These are phyloP conservation scores for Pseudocercospora crystallina DNA, from an alignment of 2,329 filamentous ascomycete genomes.

Conservation along the genomic window DNA sequence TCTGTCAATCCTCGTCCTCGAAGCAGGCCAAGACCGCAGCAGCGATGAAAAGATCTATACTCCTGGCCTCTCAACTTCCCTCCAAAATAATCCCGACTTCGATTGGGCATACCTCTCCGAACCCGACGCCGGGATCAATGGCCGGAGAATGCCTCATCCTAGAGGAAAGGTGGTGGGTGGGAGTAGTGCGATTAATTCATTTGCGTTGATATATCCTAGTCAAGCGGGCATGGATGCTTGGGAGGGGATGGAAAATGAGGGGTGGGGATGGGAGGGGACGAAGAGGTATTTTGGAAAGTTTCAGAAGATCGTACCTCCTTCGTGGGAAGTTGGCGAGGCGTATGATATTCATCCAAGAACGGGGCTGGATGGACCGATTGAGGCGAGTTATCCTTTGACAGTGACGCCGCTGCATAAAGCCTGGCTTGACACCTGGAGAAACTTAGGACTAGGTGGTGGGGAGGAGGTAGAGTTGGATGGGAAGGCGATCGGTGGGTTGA, in stretches of 20 bases:
- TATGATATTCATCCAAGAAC: not conserved
- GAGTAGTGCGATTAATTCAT: slow-evolving; percentile 39
- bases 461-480: not conserved
- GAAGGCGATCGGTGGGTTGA: not conserved
- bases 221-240: slow-evolving; percentile 34
- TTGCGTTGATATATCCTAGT: slow-evolving; percentile 29
- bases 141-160: slow-evolving; percentile 25
- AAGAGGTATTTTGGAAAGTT: slow-evolving; percentile 9
- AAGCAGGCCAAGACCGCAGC: slow-evolving; percentile 27
- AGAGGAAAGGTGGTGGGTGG: slow-evolving; percentile 43
- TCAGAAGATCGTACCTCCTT: slow-evolving; percentile 2
- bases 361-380: not conserved
- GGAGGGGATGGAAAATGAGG: slow-evolving; percentile 26
- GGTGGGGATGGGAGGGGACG: slow-evolving; percentile 37
- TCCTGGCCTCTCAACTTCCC: slow-evolving; percentile 20
- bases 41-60: slow-evolving; percentile 24
- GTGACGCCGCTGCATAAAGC: not conserved
- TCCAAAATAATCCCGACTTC: slow-evolving; percentile 20
- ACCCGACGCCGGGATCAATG: slow-evolving; percentile 14
- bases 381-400: not conserved
- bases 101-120: slow-evolving; percentile 28
- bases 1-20: slow-evolving; percentile 26
- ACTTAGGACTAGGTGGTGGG: not conserved
- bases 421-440: not conserved
- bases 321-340: not conserved